Conservation (phyloP, 306 rosid species). For the Mimosa pudica region DNA sequence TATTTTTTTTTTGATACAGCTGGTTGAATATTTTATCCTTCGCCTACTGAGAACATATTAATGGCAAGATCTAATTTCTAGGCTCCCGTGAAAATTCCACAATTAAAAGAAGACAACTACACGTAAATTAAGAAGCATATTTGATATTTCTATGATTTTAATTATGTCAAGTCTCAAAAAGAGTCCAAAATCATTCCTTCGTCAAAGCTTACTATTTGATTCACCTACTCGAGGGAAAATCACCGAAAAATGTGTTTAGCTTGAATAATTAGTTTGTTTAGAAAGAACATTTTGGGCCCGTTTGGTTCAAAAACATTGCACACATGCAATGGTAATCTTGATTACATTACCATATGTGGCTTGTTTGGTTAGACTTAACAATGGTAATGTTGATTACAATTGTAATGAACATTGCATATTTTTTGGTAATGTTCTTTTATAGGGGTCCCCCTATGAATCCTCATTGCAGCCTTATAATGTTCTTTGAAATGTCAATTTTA, state of each 20-base stretch:
- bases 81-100: neutral
- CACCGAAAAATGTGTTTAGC: neutral
- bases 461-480: too few relatives aligned
- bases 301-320: too few relatives aligned
- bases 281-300: neutral
- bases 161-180: neutral
- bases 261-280: neutral
- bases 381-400: too few relatives aligned
- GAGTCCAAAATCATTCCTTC: neutral
- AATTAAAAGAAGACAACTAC: neutral
- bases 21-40: neutral
- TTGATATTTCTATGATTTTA: neutral
- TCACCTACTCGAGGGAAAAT: neutral
- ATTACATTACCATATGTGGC: too few relatives aligned
- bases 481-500: too few relatives aligned
- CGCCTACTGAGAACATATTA: neutral
- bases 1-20: neutral
- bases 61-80: neutral
- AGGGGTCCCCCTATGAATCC: too few relatives aligned
- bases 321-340: too few relatives aligned
- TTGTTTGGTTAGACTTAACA: too few relatives aligned
- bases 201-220: neutral
- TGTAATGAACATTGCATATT: too few relatives aligned
- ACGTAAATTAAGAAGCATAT: neutral
- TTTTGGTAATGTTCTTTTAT: too few relatives aligned